Evolutionary conservation across 208 protist genomes (phyloP).

Genomic region (Endotrypanum monterogeii): DNA sequence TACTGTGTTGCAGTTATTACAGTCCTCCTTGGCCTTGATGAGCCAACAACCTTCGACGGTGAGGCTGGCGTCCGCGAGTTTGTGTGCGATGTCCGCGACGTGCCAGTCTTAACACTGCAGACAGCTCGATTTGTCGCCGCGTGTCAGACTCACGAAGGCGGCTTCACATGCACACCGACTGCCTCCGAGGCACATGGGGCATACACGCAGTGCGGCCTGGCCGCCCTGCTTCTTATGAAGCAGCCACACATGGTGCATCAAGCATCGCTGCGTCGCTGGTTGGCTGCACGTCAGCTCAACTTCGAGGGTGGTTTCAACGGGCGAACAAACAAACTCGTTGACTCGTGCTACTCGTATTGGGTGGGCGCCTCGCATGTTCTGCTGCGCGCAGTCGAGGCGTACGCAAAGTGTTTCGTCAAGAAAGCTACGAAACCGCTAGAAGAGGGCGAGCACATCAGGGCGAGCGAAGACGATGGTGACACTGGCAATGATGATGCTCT

Average conservation of each 20-base stretch:
- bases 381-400: constrained; percentile 49
- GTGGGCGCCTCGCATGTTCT: constrained; percentile 88
- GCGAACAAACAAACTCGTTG: constrained; percentile 97
- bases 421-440: background rate
- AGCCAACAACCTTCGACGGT: constrained; percentile 37
- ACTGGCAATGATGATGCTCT: background rate
- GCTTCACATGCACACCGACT: constrained; percentile 69
- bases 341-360: constrained; percentile 98
- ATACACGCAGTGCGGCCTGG: constrained; percentile 92
- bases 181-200: constrained; percentile 91
- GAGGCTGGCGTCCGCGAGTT: constrained; percentile 9
- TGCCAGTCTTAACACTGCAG: constrained; percentile 43
- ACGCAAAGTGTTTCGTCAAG: constrained; percentile 31
- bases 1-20: constrained; percentile 88
- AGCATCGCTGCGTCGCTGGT: constrained; percentile 66
- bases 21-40: constrained; percentile 66
- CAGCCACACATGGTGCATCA: constrained; percentile 57
- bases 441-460: background rate
- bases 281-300: constrained; percentile 70
- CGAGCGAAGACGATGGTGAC: background rate
- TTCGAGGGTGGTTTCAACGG: constrained; percentile 95
- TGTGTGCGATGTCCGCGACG: constrained; percentile 33
- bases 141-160: constrained; percentile 94
- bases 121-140: constrained; percentile 64
- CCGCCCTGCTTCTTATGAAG: constrained; percentile 70